Evolutionary conservation across 176 grass and related monocot species (phyloP).

Genomic region (Canna indica): DNA sequence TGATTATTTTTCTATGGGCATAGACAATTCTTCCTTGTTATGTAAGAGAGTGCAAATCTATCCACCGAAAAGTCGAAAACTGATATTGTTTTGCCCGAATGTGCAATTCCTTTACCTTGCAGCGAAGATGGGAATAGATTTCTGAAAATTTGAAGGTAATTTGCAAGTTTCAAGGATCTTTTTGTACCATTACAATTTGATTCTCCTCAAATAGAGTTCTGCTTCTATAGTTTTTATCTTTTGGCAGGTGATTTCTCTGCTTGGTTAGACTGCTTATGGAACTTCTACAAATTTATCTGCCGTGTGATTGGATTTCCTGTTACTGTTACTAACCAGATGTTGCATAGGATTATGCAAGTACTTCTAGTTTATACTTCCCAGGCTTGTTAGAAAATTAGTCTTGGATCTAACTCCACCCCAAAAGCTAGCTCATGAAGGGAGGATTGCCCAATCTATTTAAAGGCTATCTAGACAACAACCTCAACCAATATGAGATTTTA

Average conservation of each 20-base stretch:
- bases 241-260: background rate
- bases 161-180: background rate
- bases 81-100: conserved; percentile 8
- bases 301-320: background rate
- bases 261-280: background rate
- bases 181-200: too few relatives aligned
- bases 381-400: too few relatives aligned
- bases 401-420: too few relatives aligned
- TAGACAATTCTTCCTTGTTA: background rate
- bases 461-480: too few relatives aligned
- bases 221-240: background rate
- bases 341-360: background rate
- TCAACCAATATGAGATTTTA: too few relatives aligned
- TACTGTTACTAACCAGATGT: too few relatives aligned
- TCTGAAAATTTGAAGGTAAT: background rate
- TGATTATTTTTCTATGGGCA: background rate
- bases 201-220: background rate
- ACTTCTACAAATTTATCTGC: background rate
- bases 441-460: too few relatives aligned
- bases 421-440: too few relatives aligned
- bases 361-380: background rate
- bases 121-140: background rate
- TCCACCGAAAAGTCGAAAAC: conserved; percentile 2
- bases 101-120: background rate
- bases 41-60: background rate